These are phyloP conservation scores for Torulaspora franciscae DNA, from an alignment of 805 yeast species.

Conservation along the genomic window DNA sequence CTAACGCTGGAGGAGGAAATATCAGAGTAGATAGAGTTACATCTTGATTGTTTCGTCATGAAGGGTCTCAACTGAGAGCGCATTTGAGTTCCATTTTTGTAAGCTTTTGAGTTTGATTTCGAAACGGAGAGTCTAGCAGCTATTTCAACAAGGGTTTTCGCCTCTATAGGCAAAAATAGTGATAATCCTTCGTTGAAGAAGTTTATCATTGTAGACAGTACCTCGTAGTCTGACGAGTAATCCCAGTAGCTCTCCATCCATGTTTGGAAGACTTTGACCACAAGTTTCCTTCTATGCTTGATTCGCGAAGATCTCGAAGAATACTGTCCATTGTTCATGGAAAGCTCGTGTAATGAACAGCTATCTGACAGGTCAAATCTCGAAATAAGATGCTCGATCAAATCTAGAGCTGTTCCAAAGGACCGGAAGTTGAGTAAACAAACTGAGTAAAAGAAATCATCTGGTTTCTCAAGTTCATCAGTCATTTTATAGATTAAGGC, in stretches of 20 bases:
- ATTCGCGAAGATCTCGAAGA: constrained; percentile 43
- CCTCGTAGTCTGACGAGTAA: constrained; percentile 50
- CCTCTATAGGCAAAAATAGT: constrained; percentile 57
- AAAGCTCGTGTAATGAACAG: constrained; percentile 31
- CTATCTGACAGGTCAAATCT: constrained; percentile 53
- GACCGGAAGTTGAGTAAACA: constrained; percentile 73
- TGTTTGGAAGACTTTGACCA: constrained; percentile 62
- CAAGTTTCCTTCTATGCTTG: constrained; percentile 59
- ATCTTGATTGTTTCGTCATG: constrained; percentile 37
- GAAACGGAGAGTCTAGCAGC: constrained; percentile 54
- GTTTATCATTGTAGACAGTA: constrained; percentile 66
- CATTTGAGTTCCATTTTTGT: constrained; percentile 2
- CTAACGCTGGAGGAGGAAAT: constrained; percentile 27
- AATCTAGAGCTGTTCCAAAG: constrained; percentile 60
- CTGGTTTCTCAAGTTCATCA: constrained; percentile 59
- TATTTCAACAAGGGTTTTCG: constrained; percentile 54
- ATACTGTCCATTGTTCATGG: constrained; percentile 36
- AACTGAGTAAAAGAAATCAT: constrained; percentile 62
- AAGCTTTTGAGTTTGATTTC: constrained; percentile 15
- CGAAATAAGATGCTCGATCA: constrained; percentile 61
- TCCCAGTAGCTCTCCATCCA: constrained; percentile 95
- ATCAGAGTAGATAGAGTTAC: constrained; percentile 36
- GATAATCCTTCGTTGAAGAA: constrained; percentile 76
- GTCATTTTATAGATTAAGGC: constrained; percentile 63
- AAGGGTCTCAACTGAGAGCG: constrained; percentile 51